Evolutionary conservation across 2,329 filamentous ascomycete species (phyloP).

Genomic region (Alternaria dauci): DNA sequence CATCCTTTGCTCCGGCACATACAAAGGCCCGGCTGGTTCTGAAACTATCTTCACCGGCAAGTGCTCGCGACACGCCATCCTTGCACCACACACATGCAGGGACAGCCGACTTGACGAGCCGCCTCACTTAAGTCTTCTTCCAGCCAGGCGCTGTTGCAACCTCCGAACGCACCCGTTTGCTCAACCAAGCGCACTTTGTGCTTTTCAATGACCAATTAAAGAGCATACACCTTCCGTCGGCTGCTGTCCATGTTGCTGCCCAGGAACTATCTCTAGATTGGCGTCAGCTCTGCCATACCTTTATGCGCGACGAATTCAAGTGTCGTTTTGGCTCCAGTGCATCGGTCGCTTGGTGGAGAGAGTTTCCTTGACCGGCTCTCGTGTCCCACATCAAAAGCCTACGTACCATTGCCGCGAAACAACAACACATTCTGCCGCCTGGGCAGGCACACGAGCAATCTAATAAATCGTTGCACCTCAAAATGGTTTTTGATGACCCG

Average conservation of each 20-base stretch:
- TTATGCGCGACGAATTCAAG: constrained; percentile 25
- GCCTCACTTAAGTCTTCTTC: constrained; percentile 25
- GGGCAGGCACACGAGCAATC: constrained; percentile 14
- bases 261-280: constrained; percentile 28
- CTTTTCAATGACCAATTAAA: constrained; percentile 25
- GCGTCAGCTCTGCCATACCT: constrained; percentile 25
- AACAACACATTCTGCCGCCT: constrained; percentile 16
- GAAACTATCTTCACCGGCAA: constrained; percentile 22
- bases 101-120: constrained; percentile 10
- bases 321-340: constrained; percentile 16
- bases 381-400: not conserved
- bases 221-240: constrained; percentile 22
- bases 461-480: constrained; percentile 8
- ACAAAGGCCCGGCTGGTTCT: constrained; percentile 24
- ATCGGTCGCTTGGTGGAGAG: constrained; percentile 20
- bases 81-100: constrained; percentile 13
- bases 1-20: constrained; percentile 24
- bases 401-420: not conserved
- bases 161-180: constrained; percentile 11
- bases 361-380: constrained; percentile 9
- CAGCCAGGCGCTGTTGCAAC: constrained; percentile 12
- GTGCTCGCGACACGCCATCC: constrained; percentile 7
- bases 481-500: constrained; percentile 9
- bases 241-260: constrained; percentile 19
- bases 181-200: constrained; percentile 26